phyloP scores from a whole-genome alignment of 257 asterid genomes.

The Fraxinus quadrangulata region DNA sequence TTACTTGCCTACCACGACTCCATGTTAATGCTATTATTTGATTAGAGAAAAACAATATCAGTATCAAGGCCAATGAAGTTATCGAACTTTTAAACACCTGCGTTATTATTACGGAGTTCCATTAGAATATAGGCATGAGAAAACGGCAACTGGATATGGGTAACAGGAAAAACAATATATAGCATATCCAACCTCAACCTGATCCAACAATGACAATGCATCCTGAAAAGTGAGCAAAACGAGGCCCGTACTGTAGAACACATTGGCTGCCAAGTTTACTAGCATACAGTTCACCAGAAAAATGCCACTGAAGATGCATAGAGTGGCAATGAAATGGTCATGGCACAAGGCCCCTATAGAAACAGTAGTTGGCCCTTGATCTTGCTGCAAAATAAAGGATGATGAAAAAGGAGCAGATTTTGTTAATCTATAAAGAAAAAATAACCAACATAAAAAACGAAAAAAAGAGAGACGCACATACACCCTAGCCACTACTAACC shows the following conservation, averaged over 20 bases:
- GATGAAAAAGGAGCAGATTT: constrained; percentile 4
- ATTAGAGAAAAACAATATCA: constrained; percentile 64
- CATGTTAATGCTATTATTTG: constrained; percentile 77
- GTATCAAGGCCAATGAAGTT: constrained; percentile 59
- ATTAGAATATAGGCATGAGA: constrained; percentile 20
- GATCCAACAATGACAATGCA: constrained; percentile 83
- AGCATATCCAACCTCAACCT: constrained; percentile 53
- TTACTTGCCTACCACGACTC: constrained; percentile 71
- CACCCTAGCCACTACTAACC: neutral
- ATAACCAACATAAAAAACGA: neutral
- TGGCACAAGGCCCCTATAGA: constrained; percentile 64
- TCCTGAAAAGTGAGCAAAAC: constrained; percentile 75
- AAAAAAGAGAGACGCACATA: neutral
- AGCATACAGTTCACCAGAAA: constrained; percentile 70
- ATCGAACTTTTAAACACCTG: constrained; percentile 77
- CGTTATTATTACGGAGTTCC: constrained; percentile 29
- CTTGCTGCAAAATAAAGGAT: constrained; percentile 56
- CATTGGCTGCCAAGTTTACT: constrained; percentile 70
- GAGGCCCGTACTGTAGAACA: constrained; percentile 66
- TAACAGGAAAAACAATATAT: constrained; percentile 5
- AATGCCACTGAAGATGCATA: constrained; percentile 79
- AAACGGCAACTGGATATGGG: constrained; percentile 10
- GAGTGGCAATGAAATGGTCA: constrained; percentile 82
- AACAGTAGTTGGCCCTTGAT: constrained; percentile 42
- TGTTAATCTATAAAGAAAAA: neutral